Conservation (phyloP, 345 rosid genomes). For the Gossypioides kirkii region DNA sequence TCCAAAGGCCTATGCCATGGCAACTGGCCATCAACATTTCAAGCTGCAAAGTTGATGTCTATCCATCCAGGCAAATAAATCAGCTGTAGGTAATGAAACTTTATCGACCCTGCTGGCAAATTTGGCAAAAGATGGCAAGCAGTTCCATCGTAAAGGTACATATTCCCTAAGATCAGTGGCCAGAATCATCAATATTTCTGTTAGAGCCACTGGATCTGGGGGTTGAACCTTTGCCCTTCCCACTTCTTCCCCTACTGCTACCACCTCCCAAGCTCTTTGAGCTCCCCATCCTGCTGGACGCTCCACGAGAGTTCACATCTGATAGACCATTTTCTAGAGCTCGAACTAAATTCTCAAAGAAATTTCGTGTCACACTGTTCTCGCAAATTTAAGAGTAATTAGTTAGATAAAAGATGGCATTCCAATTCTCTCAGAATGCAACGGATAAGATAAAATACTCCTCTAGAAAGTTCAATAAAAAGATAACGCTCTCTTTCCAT, state of each 20-base stretch:
- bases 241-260: constrained; percentile 27
- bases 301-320: constrained; percentile 56
- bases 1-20: not conserved
- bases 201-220: constrained; percentile 49
- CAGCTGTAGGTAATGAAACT: not conserved
- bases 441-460: not conserved
- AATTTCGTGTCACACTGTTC: constrained; percentile 68
- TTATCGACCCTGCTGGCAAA: constrained; percentile 51
- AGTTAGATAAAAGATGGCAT: not conserved
- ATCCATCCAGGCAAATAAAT: not conserved
- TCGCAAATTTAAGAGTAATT: constrained; percentile 8
- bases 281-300: constrained; percentile 44
- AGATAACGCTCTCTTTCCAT: not conserved
- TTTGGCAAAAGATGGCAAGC: constrained; percentile 54
- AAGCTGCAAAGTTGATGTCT: constrained; percentile 8
- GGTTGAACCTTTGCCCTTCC: constrained; percentile 48
- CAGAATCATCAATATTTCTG: constrained; percentile 39
- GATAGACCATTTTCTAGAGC: constrained; percentile 81
- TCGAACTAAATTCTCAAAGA: constrained; percentile 75
- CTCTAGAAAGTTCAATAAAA: not conserved
- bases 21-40: not conserved
- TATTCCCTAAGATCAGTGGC: constrained; percentile 72
- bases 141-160: constrained; percentile 56
- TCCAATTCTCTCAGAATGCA: not conserved
- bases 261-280: constrained; percentile 46